Evolutionary conservation across 768 basidiomycete genomes (phyloP).

Genomic region (Pisolithus tinctorius): DNA sequence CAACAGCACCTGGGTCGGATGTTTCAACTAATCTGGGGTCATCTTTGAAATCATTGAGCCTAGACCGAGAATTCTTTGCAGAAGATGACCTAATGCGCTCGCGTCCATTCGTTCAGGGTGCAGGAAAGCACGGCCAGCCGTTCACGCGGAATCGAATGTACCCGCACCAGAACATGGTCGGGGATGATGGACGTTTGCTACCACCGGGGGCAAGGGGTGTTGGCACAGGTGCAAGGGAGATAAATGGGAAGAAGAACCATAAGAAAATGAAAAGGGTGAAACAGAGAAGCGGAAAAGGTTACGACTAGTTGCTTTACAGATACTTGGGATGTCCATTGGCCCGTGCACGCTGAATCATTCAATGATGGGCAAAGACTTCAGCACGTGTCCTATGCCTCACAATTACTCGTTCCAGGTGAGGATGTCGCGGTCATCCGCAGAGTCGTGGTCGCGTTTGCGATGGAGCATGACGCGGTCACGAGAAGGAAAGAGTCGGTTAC

Average conservation of each 20-base stretch:
- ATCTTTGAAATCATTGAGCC: constrained; percentile 49
- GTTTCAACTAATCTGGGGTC: constrained; percentile 26
- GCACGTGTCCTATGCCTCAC: background rate
- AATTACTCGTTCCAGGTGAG: constrained; percentile 67
- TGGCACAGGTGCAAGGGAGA: constrained; percentile 30
- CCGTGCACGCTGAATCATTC: no score
- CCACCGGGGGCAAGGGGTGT: constrained; percentile 35
- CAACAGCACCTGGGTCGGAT: constrained; percentile 5
- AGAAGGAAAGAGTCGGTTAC: constrained; percentile 66
- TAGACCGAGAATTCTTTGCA: constrained; percentile 84
- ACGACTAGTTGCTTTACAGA: constrained; percentile 43
- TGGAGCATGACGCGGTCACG: constrained; percentile 64
- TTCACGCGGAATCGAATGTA: constrained; percentile 63
- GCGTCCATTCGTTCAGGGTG: constrained; percentile 60
- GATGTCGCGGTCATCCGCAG: constrained; percentile 46
- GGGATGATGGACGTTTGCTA: constrained; percentile 70
- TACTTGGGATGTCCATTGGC: background rate
- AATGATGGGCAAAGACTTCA: background rate
- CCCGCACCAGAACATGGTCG: constrained; percentile 79
- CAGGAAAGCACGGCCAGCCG: constrained; percentile 46
- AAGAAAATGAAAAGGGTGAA: constrained; percentile 79
- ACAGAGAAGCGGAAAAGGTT: constrained; percentile 89
- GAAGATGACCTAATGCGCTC: constrained; percentile 43
- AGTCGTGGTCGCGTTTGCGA: constrained; percentile 65
- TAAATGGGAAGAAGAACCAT: constrained; percentile 70